These are phyloP conservation scores for Fusarium chlamydosporum DNA, from an alignment of 2,329 filamentous ascomycete species.

Conservation along the genomic window DNA sequence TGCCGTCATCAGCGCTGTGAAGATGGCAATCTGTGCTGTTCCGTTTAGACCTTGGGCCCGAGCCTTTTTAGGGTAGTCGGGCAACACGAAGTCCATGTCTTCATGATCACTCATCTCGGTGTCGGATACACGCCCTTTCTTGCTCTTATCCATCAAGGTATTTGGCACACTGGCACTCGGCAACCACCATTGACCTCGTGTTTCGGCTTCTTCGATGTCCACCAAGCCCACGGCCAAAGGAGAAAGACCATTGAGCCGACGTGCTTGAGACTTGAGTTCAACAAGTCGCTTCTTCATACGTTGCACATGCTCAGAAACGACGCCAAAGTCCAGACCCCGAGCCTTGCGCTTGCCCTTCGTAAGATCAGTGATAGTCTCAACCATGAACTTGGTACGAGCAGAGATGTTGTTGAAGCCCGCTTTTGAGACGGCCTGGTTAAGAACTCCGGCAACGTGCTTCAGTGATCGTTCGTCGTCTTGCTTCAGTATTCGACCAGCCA, in stretches of 20 bases:
- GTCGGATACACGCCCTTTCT: constrained; percentile 33
- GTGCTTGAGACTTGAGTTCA: constrained; percentile 73
- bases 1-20: constrained; percentile 89
- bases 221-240: constrained; percentile 84
- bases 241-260: constrained; percentile 78
- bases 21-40: constrained; percentile 89
- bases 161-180: constrained; percentile 91
- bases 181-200: constrained; percentile 97
- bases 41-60: constrained; percentile 89
- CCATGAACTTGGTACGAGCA: constrained; percentile 95
- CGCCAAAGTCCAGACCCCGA: constrained; percentile 75
- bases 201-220: constrained; percentile 87
- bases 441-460: constrained; percentile 86
- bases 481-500: constrained; percentile 84
- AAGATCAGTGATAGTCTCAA: constrained; percentile 93
- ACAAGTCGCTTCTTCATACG: constrained; percentile 92
- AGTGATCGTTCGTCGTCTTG: constrained; percentile 90
- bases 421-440: constrained; percentile 79
- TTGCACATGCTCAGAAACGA: constrained; percentile 84
- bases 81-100: constrained; percentile 65
- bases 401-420: constrained; percentile 79
- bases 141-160: constrained; percentile 46
- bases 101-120: constrained; percentile 58
- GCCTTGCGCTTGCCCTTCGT: constrained; percentile 94
- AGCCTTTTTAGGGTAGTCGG: constrained; percentile 81